phyloP scores from a whole-genome alignment of 805 yeast species.

The Kodamaea kaohsiungensis region DNA sequence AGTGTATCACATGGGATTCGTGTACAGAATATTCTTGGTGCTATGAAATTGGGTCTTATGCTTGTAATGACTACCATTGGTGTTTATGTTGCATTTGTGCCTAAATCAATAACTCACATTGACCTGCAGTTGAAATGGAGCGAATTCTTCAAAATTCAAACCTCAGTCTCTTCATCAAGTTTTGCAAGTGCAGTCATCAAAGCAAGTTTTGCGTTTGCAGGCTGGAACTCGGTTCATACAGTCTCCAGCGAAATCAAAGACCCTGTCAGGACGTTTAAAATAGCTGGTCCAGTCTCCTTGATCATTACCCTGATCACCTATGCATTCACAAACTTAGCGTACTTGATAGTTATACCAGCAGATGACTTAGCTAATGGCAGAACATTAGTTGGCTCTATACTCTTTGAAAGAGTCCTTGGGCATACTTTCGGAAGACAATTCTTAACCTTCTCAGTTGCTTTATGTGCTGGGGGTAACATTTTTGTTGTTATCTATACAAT shows the following conservation, averaged over 20 bases:
- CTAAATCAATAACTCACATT: constrained; percentile 43
- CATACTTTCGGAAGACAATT: constrained; percentile 51
- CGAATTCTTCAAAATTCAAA: constrained; percentile 32
- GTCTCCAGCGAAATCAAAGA: constrained; percentile 62
- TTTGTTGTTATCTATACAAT: constrained; percentile 60
- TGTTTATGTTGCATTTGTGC: constrained; percentile 54
- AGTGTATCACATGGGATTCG: constrained; percentile 61
- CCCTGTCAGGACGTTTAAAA: constrained; percentile 56
- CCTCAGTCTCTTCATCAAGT: constrained; percentile 41
- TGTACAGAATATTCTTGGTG: constrained; percentile 64
- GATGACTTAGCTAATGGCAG: constrained; percentile 57
- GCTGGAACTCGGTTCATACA: constrained; percentile 64
- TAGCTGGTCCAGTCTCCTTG: constrained; percentile 62
- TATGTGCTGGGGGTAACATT: constrained; percentile 64
- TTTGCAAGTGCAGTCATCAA: constrained; percentile 57
- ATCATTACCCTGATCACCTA: constrained; percentile 50
- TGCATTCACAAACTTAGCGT: constrained; percentile 54
- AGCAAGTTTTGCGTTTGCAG: constrained; percentile 60
- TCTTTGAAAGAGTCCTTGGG: constrained; percentile 60
- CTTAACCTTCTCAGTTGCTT: constrained; percentile 56
- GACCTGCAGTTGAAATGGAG: constrained; percentile 42
- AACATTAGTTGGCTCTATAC: constrained; percentile 57
- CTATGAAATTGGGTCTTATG: constrained; percentile 56
- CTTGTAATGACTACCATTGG: constrained; percentile 59
- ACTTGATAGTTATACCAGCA: constrained; percentile 53